phyloP scores from a whole-genome alignment of 2,329 filamentous ascomycete species.

The Aureobasidium leucospermi region DNA sequence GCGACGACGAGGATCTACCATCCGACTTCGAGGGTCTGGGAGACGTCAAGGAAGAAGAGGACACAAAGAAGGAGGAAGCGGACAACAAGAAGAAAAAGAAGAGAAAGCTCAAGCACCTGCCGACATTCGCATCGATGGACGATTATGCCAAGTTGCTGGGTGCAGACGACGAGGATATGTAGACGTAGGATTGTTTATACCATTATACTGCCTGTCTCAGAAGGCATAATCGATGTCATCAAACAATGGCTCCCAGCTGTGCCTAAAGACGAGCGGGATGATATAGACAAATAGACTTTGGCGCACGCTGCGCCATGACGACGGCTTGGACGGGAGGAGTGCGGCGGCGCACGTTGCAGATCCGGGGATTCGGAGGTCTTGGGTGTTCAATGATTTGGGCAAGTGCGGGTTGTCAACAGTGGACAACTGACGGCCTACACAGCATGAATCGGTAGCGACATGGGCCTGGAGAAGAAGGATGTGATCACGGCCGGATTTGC shows the following conservation, averaged over 20 bases:
- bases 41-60: conserved; percentile 35
- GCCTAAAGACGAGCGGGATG: not conserved
- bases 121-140: conserved; percentile 86
- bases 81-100: conserved; percentile 53
- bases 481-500: conserved; percentile 59
- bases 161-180: conserved; percentile 12
- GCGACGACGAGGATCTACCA: conserved; percentile 47
- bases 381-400: not conserved
- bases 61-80: conserved; percentile 32
- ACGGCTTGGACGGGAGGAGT: not conserved
- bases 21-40: conserved; percentile 47
- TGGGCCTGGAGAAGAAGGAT: conserved; percentile 70
- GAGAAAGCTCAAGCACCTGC: conserved; percentile 81
- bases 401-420: not conserved
- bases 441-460: conserved; percentile 20
- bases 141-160: conserved; percentile 69
- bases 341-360: not conserved
- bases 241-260: not conserved
- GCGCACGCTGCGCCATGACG: not conserved
- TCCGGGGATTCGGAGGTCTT: not conserved
- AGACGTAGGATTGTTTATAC: conserved; percentile 9
- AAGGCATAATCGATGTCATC: not conserved
- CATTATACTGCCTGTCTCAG: not conserved
- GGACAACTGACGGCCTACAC: not conserved
- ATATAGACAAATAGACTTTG: not conserved